A percentile compares a stretch with the other conserved stretches of the same genome.
Conservation (phyloP, 2,329 filamentous ascomycete genomes). For the Penicillium sp. region DNA sequence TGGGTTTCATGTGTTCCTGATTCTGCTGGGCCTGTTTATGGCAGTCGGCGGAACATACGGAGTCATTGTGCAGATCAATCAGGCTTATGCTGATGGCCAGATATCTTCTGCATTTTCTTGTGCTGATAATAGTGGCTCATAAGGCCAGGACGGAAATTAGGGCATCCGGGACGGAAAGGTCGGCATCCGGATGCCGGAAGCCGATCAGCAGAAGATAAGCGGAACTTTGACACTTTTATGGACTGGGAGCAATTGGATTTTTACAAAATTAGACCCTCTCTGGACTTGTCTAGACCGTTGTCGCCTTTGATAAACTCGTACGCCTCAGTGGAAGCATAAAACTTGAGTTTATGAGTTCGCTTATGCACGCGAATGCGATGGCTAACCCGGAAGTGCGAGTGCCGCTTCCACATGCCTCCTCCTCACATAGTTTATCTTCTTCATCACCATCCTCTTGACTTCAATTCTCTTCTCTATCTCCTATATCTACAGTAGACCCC, state of each 20-base stretch:
- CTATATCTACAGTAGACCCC: no score
- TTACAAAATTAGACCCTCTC: not conserved
- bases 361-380: not conserved
- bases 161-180: no score
- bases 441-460: not conserved
- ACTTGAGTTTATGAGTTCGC: not conserved
- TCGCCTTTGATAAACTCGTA: no score
- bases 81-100: constrained; percentile 18
- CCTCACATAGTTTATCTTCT: not conserved
- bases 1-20: constrained; percentile 40
- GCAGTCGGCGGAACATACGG: constrained; percentile 39
- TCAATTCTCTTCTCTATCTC: not conserved
- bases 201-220: not conserved
- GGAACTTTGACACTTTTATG: no score
- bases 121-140: constrained; percentile 1
- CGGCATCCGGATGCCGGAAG: no score
- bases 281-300: not conserved
- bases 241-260: no score
- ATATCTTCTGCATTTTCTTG: constrained; percentile 21
- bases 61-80: constrained; percentile 28
- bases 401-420: not conserved
- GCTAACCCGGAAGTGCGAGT: not conserved
- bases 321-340: not conserved
- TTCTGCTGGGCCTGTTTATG: constrained; percentile 46
- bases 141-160: not conserved